Conservation (phyloP, 2,329 filamentous ascomycete genomes). For the Helicocarpus griseus region DNA sequence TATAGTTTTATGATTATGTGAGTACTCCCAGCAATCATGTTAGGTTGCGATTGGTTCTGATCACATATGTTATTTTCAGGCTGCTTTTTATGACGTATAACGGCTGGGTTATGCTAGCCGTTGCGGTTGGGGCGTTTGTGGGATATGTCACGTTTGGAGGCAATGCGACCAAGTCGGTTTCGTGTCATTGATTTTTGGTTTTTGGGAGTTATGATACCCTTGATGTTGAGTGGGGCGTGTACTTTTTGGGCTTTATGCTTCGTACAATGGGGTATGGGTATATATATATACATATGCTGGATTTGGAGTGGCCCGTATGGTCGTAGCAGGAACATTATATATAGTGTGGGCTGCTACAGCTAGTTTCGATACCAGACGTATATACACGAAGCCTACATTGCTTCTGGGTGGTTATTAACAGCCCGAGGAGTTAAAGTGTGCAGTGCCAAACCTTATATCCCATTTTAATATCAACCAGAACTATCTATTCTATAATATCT, state of each 20-base stretch:
- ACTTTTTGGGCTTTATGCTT: neutral
- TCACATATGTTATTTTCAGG: slow-evolving; percentile 45
- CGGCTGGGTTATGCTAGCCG: slow-evolving; percentile 90
- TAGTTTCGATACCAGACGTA: no score
- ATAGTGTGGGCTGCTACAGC: neutral
- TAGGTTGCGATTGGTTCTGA: neutral
- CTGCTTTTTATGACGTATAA: slow-evolving; percentile 99
- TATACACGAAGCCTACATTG: no score
- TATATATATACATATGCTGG: neutral
- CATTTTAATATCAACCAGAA: neutral
- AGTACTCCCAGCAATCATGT: slow-evolving; percentile 37
- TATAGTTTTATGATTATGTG: slow-evolving; percentile 99
- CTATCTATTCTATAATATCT: neutral
- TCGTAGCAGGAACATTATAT: no score
- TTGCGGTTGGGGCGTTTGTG: slow-evolving; percentile 77
- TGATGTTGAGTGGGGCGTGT: neutral
- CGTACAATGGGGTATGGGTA: neutral
- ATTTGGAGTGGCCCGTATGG: no score
- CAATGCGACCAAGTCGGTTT: slow-evolving; percentile 70
- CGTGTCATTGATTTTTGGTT: slow-evolving; percentile 62
- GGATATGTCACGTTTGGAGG: slow-evolving; percentile 78
- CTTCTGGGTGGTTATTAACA: no score
- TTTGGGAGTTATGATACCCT: neutral
- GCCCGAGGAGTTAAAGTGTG: no score
- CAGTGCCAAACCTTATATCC: neutral